phyloP scores from a whole-genome alignment of 1,284 basidiomycete genomes.

The Polyporus tsugae region DNA sequence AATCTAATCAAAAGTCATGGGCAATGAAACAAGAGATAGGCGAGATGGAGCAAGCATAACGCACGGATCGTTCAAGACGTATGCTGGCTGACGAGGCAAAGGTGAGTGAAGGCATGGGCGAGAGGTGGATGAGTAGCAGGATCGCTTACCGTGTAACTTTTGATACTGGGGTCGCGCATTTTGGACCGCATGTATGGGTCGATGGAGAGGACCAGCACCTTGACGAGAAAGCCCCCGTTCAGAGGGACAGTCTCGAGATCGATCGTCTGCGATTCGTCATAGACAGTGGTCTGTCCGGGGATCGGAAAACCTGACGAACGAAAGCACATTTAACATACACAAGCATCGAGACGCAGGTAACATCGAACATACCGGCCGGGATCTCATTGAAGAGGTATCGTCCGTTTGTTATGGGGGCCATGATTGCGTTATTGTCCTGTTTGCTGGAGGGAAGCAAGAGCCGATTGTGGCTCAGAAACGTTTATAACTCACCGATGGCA shows the following conservation, averaged over 20 bases:
- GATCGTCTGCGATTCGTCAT: constrained; percentile 55
- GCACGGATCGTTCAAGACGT: background rate
- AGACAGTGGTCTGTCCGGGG: constrained; percentile 43
- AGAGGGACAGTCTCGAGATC: constrained; percentile 58
- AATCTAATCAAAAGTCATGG: constrained; percentile 16
- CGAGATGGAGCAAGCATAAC: background rate
- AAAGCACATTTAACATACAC: background rate
- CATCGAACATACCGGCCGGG: background rate
- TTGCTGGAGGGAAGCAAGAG: no score
- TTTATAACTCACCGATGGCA: no score
- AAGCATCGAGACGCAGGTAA: background rate
- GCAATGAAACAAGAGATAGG: background rate
- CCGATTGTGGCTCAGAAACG: no score
- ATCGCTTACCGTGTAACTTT: constrained; percentile 14
- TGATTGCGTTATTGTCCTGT: constrained; percentile 1
- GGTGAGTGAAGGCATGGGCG: no score
- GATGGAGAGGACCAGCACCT: constrained; percentile 54
- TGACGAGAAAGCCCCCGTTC: constrained; percentile 60
- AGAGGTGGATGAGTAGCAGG: background rate
- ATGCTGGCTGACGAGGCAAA: background rate
- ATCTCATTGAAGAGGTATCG: constrained; percentile 14
- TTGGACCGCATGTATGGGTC: constrained; percentile 55
- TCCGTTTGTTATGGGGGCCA: constrained; percentile 12
- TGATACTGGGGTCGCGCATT: constrained; percentile 42
- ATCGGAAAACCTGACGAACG: background rate